Evolutionary conservation across 257 asterid genomes (phyloP), one percentile per base, ranked within the genome.

Genomic region (Nicotiana obtusifolia): DNA sequence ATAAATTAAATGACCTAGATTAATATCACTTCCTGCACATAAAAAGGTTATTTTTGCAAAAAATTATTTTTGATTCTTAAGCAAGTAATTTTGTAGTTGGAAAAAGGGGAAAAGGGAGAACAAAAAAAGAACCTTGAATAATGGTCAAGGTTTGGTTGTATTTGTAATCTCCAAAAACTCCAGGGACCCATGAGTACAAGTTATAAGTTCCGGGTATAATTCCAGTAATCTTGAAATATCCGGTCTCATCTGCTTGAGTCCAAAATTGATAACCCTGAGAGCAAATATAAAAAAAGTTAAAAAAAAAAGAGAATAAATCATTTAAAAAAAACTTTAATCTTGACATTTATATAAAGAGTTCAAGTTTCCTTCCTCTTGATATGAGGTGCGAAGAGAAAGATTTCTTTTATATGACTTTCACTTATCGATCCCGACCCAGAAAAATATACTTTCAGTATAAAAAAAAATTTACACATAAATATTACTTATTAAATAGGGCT

Each of bases 1-100:
- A 67, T 88, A 93, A 28, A 89, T 81, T 20, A 90, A 79, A 37
- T 77, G 54, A 20, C 68, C 73, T 33, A 83, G 56, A 17, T 78
- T 19, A 8, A 83, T 53, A 10, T 60, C 66, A 2, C 88, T 82
- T 52, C 93, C 92, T 84, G 83, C 20, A 56, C 17, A 6, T 44
- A 20, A 22, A 35, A 69, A 13, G 64, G 4, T 37, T 3, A n/a
- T n/a, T 68, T 59, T 61, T 10, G 33, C 24, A 20, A 60, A 16
- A n/a, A 5, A 20, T 10, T 8, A 22, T 61, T 61, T 61, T 61
- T 22, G 67, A 22, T 22, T 61, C 30, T 61, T 61, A 24, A 61
- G 13, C 16, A 61, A n/a, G 30, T 61, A 61, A 10, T 10, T 24
- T 62, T 62, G 35, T 22, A 62, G 4, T 69, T 5, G 13, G 44